A percentile compares a stretch with the other conserved stretches of the same genome.
Evolutionary conservation across 495 filamentous ascomycete species (phyloP).

Genomic region (Aspergillus coremiiformis): DNA sequence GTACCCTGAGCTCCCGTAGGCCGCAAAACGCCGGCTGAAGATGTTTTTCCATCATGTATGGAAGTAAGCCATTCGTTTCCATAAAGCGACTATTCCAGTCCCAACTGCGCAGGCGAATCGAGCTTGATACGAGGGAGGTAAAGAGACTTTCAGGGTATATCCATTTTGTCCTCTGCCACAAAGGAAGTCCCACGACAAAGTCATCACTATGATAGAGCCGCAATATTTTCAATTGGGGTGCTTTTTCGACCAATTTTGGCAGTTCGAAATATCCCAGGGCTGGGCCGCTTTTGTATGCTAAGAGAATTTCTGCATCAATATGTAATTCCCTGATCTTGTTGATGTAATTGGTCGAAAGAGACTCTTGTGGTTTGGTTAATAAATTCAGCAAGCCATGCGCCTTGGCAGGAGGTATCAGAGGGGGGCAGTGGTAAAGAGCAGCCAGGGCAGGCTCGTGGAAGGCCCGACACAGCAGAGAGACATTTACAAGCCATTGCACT

Average conservation of each 20-base stretch:
- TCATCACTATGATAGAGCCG: slow-evolving; percentile 38
- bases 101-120: slow-evolving; percentile 56
- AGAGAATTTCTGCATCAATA: slow-evolving; percentile 49
- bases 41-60: slow-evolving; percentile 49
- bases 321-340: slow-evolving; percentile 63
- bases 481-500: slow-evolving; percentile 52
- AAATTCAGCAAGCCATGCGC: slow-evolving; percentile 42
- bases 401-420: slow-evolving; percentile 46
- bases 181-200: slow-evolving; percentile 22
- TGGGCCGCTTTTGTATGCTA: slow-evolving; percentile 39
- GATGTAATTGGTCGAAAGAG: slow-evolving; percentile 47
- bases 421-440: slow-evolving; percentile 63
- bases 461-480: slow-evolving; percentile 53
- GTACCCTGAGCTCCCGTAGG: slow-evolving; percentile 52
- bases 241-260: slow-evolving; percentile 31
- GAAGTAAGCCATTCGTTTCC: slow-evolving; percentile 40
- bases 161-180: slow-evolving; percentile 46
- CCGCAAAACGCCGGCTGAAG: slow-evolving; percentile 48
- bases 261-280: slow-evolving; percentile 43
- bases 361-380: slow-evolving; percentile 35
- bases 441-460: slow-evolving; percentile 71
- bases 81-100: slow-evolving; percentile 69
- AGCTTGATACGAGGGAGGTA: slow-evolving; percentile 39
- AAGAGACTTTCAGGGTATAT: slow-evolving; percentile 55
- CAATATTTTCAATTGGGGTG: slow-evolving; percentile 35